These are phyloP conservation scores for Radiomyces spectabilis DNA, from an alignment of 192 early-diverging fungal species.

Conservation along the genomic window DNA sequence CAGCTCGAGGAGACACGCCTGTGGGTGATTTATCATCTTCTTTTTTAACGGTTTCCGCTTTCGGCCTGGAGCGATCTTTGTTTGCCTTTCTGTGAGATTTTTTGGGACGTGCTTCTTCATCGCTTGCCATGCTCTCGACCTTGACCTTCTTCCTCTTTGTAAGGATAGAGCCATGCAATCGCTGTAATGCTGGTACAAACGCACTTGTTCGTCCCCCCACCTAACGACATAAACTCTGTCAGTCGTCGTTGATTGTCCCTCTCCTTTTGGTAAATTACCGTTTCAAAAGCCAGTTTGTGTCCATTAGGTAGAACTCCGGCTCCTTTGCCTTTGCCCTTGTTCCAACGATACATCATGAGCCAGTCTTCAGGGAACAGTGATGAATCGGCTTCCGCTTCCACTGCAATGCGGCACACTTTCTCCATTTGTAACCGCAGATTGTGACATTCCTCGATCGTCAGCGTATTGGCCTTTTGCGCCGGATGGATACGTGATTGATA, in stretches of 20 bases:
- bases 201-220: slow-evolving; percentile 59
- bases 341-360: slow-evolving; percentile 77
- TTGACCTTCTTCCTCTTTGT: too few relatives aligned
- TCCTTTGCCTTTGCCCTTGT: slow-evolving; percentile 43
- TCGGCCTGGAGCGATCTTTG: too few relatives aligned
- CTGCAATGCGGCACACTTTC: slow-evolving; percentile 45
- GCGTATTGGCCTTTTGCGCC: slow-evolving; percentile 34
- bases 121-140: too few relatives aligned
- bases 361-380: slow-evolving; percentile 59
- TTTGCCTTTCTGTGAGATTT: too few relatives aligned
- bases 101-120: too few relatives aligned
- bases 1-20: too few relatives aligned
- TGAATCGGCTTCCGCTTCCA: slow-evolving; percentile 60
- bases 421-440: slow-evolving; percentile 38
- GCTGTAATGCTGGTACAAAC: slow-evolving; percentile 50
- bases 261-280: slow-evolving; percentile 26
- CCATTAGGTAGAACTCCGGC: slow-evolving; percentile 47
- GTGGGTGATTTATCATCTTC: too few relatives aligned
- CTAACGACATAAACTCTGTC: not conserved
- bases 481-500: slow-evolving; percentile 73
- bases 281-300: slow-evolving; percentile 51
- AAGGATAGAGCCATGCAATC: too few relatives aligned
- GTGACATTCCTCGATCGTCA: slow-evolving; percentile 39
- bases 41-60: too few relatives aligned
- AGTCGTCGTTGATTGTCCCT: not conserved